A percentile compares a stretch with the other conserved stretches of the same genome.
phyloP scores from a whole-genome alignment of 2,329 filamentous ascomycete species.

The Stagonosporopsis rhizophila region DNA sequence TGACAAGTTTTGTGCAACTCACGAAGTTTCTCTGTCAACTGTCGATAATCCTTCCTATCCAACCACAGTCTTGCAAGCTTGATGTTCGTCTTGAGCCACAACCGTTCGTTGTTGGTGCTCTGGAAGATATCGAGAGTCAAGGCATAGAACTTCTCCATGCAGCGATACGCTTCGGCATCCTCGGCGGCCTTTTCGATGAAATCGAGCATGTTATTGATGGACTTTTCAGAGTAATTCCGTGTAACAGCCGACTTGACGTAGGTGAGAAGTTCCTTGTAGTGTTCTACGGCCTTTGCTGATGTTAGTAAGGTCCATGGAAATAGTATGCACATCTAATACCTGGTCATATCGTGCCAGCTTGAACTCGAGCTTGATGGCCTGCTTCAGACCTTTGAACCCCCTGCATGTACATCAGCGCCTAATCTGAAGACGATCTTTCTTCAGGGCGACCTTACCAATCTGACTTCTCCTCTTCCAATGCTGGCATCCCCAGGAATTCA shows the following conservation, averaged over 20 bases:
- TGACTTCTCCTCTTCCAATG: constrained; percentile 86
- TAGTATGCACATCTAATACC: constrained; percentile 55
- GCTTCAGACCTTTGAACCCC: constrained; percentile 97
- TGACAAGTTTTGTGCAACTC: constrained; percentile 92
- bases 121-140: constrained; percentile 94
- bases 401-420: constrained; percentile 44
- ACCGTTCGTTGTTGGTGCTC: constrained; percentile 93
- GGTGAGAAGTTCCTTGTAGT: constrained; percentile 93
- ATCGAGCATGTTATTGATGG: constrained; percentile 99
- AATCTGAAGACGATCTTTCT: background rate
- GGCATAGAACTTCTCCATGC: constrained; percentile 95
- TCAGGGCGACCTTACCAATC: constrained; percentile 70
- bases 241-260: constrained; percentile 98
- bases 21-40: constrained; percentile 80
- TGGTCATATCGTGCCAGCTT: constrained; percentile 86
- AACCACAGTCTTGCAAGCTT: constrained; percentile 92
- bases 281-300: constrained; percentile 74
- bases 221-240: constrained; percentile 98
- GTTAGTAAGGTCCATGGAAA: constrained; percentile 26
- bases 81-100: constrained; percentile 98
- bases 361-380: constrained; percentile 97
- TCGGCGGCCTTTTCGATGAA: constrained; percentile 91
- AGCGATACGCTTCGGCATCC: constrained; percentile 73
- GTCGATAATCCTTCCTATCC: constrained; percentile 85
- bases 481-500: constrained; percentile 89